Percentiles rank a stretch among this genome's conserved stretches.
These are phyloP conservation scores for Pneumocystis sp. DNA, from an alignment of 1,139 yeast species.

Conservation along the genomic window DNA sequence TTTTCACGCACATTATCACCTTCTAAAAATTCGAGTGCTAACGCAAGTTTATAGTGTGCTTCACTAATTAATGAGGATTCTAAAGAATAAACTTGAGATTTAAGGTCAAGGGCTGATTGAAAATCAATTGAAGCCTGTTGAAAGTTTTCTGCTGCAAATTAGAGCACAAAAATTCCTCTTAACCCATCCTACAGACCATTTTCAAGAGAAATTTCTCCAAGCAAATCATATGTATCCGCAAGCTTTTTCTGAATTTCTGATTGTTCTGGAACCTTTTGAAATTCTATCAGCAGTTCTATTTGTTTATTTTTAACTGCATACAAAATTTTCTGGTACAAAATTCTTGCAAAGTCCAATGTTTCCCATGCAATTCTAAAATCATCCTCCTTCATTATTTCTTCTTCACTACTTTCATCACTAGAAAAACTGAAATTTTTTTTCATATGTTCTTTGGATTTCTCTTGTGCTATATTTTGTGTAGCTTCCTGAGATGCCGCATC, in stretches of 20 bases:
- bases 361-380: slow-evolving; percentile 88
- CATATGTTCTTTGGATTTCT: slow-evolving; percentile 25
- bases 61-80: slow-evolving; percentile 53
- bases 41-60: slow-evolving; percentile 65
- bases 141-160: slow-evolving; percentile 39
- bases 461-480: slow-evolving; percentile 17
- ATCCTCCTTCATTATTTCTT: slow-evolving; percentile 32
- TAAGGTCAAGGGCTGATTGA: slow-evolving; percentile 38
- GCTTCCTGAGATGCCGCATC: background rate
- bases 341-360: slow-evolving; percentile 58
- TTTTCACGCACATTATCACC: slow-evolving; percentile 35
- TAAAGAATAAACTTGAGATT: slow-evolving; percentile 37
- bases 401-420: slow-evolving; percentile 24
- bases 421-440: slow-evolving; percentile 26
- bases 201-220: slow-evolving; percentile 83
- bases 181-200: slow-evolving; percentile 29
- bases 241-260: slow-evolving; percentile 33
- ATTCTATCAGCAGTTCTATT: background rate
- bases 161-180: background rate
- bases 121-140: slow-evolving; percentile 61
- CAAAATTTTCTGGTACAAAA: slow-evolving; percentile 36
- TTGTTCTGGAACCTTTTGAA: background rate
- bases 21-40: slow-evolving; percentile 59
- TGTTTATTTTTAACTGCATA: slow-evolving; percentile 4
- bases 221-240: slow-evolving; percentile 60